Evolutionary conservation across 2,329 filamentous ascomycete species (phyloP), one percentile per base, ranked within the genome.

Genomic region (Ramichloridium luteum): DNA sequence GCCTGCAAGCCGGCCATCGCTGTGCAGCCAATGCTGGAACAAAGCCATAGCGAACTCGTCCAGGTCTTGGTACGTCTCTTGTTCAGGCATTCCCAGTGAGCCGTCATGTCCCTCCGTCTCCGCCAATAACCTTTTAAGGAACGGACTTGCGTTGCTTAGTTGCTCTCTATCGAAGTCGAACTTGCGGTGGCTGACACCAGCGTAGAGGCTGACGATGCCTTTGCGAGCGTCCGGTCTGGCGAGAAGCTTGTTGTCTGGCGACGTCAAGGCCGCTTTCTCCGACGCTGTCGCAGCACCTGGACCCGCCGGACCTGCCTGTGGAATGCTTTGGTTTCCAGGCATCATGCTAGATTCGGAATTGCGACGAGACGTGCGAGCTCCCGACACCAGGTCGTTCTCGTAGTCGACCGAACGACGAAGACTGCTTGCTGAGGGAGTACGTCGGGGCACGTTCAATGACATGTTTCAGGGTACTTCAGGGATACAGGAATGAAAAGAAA

Each of bases 1-100:
- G 5, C 53, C 53, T 8, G 39, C 28, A 9, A 56, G 43, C 16
- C 40, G 31, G 26, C 39, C 35, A 9, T 30, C 39, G 16, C 42
- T 48, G 33, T 52, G 45, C 13, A 54, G 38, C 51, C 50, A 55
- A 16, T 43, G 45, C 27, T 42, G 29, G 36, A 53, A 53, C 25
- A 57, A 38, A 1, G 44, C 49, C 36, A 53, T 44, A 23, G 41
- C 44, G 30, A 47, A 46, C 31, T 54, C 51, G 28, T 54, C 43
- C 8, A 49, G 22, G 17, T 52, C 45, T 2, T 41, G 40, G 34
- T 50, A 54, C 5, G 44, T 42, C 25, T 46, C 34, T 20, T 45
- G 38, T 11, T 41, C 38, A 10, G 43, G 32, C 5, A 28, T 28
- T n/a, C 43, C 28, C 10, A 29, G 6, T 5, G 12, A 23, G 16